phyloP scores from a whole-genome alignment of 192 early-diverging fungal genomes.

The Oehlia diaphana region DNA sequence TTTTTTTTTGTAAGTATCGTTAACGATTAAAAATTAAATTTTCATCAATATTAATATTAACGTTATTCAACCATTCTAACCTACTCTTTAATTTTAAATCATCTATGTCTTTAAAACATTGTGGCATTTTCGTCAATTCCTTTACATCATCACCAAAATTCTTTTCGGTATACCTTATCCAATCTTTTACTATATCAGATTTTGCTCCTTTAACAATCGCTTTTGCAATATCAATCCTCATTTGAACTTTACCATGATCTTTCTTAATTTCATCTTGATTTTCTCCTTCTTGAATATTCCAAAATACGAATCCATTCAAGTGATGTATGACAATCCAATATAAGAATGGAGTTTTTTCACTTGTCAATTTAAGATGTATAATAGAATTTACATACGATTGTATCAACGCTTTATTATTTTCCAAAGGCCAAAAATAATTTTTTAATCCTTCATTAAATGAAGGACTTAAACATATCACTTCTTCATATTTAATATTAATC shows the following conservation, averaged over 20 bases:
- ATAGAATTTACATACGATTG: constrained; percentile 5
- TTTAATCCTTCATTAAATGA: constrained; percentile 9
- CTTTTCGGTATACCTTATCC: background rate
- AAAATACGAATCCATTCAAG: constrained; percentile 19
- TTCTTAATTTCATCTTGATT: background rate
- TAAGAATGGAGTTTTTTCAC: constrained; percentile 17
- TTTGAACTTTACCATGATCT: background rate
- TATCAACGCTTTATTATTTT: constrained; percentile 13
- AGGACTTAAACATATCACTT: constrained; percentile 6
- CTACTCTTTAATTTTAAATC: background rate
- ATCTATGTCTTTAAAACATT: background rate
- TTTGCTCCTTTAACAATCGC: constrained; percentile 12
- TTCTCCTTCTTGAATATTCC: background rate
- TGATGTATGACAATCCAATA: constrained; percentile 31
- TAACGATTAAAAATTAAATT: background rate
- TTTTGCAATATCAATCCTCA: constrained; percentile 3
- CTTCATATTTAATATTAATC: constrained; percentile 19
- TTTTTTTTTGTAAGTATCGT: no score
- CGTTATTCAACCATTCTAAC: background rate
- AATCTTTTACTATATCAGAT: background rate
- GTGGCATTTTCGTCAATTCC: background rate
- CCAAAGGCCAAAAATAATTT: constrained; percentile 26
- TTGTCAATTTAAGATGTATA: background rate
- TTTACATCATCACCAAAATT: constrained; percentile 12
- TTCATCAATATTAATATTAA: background rate